Conservation (phyloP, 1,284 basidiomycete genomes). For the Phylloboletellus chloephorus region DNA sequence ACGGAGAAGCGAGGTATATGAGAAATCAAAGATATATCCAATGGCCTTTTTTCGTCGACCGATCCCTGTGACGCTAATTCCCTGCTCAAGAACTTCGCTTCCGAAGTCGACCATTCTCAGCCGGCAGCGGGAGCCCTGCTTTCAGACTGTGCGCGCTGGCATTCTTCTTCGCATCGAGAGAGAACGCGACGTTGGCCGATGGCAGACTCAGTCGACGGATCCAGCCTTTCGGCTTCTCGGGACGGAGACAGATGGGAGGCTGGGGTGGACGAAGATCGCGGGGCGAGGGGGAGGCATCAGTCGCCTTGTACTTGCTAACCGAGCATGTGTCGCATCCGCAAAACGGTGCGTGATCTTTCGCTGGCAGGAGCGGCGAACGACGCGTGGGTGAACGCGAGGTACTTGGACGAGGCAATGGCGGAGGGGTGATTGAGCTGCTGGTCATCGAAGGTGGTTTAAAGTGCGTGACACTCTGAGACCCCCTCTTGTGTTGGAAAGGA, state of each 20-base stretch:
- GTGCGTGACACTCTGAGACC: conserved; percentile 45
- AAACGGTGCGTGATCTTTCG: conserved; percentile 46
- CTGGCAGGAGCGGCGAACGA: conserved; percentile 20
- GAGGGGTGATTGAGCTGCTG: conserved; percentile 13
- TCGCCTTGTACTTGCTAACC: conserved; percentile 42
- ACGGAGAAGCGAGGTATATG: conserved; percentile 4
- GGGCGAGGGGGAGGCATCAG: conserved; percentile 29
- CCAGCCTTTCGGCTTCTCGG: conserved; percentile 65
- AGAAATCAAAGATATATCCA: conserved; percentile 8
- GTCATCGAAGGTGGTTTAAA: conserved; percentile 37
- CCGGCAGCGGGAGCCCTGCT: conserved; percentile 22
- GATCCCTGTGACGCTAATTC: conserved; percentile 31
- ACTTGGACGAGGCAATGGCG: conserved; percentile 14
- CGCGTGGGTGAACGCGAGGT: conserved; percentile 25
- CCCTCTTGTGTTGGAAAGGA: conserved; percentile 26
- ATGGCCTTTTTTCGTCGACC: conserved; percentile 26
- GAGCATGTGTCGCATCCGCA: conserved; percentile 62
- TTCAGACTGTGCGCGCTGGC: conserved; percentile 37
- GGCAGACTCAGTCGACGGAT: conserved; percentile 75
- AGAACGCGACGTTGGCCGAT: conserved; percentile 51
- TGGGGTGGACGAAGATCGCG: conserved; percentile 40
- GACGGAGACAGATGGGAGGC: conserved; percentile 39
- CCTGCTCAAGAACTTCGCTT: conserved; percentile 45
- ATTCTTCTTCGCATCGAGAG: conserved; percentile 44
- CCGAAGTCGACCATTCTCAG: conserved; percentile 39